phyloP scores from a whole-genome alignment of 202 grass and related monocot genomes.

The Schoenoplectus triqueter region DNA sequence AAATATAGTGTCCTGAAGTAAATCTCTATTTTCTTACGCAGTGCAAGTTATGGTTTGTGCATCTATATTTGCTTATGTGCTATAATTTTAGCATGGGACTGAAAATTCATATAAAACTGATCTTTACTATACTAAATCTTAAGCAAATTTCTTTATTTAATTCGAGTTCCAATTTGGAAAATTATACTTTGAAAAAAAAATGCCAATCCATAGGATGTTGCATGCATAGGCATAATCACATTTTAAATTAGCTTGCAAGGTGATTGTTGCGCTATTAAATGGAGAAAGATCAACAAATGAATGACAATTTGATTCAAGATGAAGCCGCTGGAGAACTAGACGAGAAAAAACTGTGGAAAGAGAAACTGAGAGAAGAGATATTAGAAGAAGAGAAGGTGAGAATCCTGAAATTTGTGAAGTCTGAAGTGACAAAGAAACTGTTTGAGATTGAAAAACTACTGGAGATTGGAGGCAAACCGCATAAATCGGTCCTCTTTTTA shows the following conservation, averaged over 20 bases:
- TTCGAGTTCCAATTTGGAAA: background rate
- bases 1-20: background rate
- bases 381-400: constrained; percentile 34
- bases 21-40: background rate
- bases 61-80: background rate
- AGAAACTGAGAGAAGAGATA: constrained; percentile 35
- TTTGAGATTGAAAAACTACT: constrained; percentile 31
- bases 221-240: background rate
- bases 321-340: background rate
- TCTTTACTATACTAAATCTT: too few species aligned
- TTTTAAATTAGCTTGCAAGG: constrained; percentile 12
- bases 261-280: constrained; percentile 2
- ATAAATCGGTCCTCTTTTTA: constrained; percentile 13
- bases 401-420: constrained; percentile 12
- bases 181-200: background rate
- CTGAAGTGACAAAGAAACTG: constrained; percentile 26
- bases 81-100: too few species aligned
- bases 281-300: constrained; percentile 26
- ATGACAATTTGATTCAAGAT: constrained; percentile 17
- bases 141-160: too few species aligned
- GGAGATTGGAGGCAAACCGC: constrained; percentile 12
- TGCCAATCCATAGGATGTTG: background rate
- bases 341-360: constrained; percentile 35
- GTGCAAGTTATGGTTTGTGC: background rate
- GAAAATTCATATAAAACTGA: too few species aligned